Base-by-base conservation (phyloP, 495 filamentous ascomycete species). In the Elasticomyces elasticus region DNA sequence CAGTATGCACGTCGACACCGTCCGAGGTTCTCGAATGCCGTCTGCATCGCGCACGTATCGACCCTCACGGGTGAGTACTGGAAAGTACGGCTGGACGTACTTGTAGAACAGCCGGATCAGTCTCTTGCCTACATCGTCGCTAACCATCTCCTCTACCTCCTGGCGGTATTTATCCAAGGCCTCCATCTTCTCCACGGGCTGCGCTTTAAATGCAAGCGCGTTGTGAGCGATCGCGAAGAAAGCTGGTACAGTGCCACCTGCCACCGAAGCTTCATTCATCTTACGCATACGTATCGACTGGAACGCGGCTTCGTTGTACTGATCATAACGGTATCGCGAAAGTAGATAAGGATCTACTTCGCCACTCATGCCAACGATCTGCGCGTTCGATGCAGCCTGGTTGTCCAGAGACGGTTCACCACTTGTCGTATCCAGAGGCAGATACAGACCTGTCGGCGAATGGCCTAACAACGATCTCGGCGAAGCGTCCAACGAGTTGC, bases 81-180 rank as follows among this genome's bases (percentile, higher is more conserved):
- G 59, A 31, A 62, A 62, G 42, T 62, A 62, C 10, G 59, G 59
- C 30, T 59, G 56, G 20, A 62, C 55, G 27, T 55, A 59, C 19
- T 54, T 49, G 59, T 55, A 59, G 47, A 62, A 62, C 17, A 62
- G 51, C 15, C 48, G 31, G 4, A 62, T 54, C 35, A 62, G 51
- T 3, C 55, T 30, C 40, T 47, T 58, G 9, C 59, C 59, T 3
- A 62, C 55, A n/a, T 55, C 50, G 19, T 62, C 55, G 44, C 44
- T 54, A n/a, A 62, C 54, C 49, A 62, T 58, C 7, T 55, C 52
- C 12, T 54, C 56, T 9, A 62, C 20, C 19, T 62, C 51, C 4
- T 40, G 25, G 23, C 59, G 49, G 28, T 54, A 55, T n/a, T 42
- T 23, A 15, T 59, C 51, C 31, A 59, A 24, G 0, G 24, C 17